Evolutionary conservation across 805 yeast species (phyloP).

Genomic region (Saccharomycopsis capsularis): DNA sequence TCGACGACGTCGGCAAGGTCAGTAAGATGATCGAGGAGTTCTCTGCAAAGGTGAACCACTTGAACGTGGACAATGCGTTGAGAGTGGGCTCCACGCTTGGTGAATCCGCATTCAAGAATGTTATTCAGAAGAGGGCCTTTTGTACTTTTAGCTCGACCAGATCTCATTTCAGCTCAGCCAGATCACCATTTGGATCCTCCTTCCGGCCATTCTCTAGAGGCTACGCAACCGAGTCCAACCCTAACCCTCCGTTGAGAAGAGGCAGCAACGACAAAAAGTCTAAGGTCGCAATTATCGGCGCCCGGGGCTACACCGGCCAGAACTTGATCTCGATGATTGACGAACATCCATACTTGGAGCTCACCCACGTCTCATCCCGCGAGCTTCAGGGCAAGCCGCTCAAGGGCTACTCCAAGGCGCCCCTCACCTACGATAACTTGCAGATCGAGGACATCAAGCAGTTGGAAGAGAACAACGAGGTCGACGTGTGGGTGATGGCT

Average conservation of each 20-base stretch:
- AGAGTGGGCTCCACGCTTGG: not conserved
- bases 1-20: conserved; percentile 54
- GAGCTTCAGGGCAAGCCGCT: conserved; percentile 84
- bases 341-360: conserved; percentile 78
- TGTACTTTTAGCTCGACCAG: conserved; percentile 31
- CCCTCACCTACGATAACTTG: conserved; percentile 76
- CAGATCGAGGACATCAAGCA: conserved; percentile 78
- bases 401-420: conserved; percentile 77
- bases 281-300: conserved; percentile 91
- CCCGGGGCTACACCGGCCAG: conserved; percentile 96
- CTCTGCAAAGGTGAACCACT: conserved; percentile 30
- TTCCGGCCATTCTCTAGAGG: conserved; percentile 27
- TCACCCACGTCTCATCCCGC: conserved; percentile 92
- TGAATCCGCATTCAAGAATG: conserved; percentile 28
- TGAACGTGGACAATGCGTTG: conserved; percentile 3
- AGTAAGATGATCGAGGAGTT: conserved; percentile 57
- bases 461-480: conserved; percentile 67
- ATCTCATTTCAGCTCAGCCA: not conserved
- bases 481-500: conserved; percentile 99
- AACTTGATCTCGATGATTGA: conserved; percentile 83
- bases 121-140: conserved; percentile 45
- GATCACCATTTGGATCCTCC: conserved; percentile 2
- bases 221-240: conserved; percentile 41
- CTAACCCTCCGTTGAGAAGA: conserved; percentile 63
- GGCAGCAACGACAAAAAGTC: conserved; percentile 54